A percentile compares a stretch with the other conserved stretches of the same genome.
These are phyloP conservation scores for Ocimum tenuiflorum DNA, from an alignment of 257 asterid genomes.

Conservation along the genomic window DNA sequence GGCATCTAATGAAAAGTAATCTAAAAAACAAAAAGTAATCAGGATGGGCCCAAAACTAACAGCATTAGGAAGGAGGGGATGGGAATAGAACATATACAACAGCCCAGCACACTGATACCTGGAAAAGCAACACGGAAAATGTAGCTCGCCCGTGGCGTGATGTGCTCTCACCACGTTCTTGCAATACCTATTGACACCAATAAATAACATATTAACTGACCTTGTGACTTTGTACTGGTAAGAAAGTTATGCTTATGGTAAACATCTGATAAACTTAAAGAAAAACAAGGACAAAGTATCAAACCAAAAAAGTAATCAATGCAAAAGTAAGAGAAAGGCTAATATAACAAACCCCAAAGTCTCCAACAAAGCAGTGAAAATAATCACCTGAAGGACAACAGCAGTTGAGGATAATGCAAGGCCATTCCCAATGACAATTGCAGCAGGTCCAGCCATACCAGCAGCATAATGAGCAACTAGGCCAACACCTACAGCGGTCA, in stretches of 20 bases:
- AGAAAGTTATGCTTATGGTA: background rate
- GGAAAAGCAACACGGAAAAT: conserved; percentile 92
- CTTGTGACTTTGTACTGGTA: background rate
- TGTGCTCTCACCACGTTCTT: conserved; percentile 99
- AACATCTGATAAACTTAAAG: background rate
- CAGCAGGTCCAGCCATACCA: conserved; percentile 91
- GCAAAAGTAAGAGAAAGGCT: conserved; percentile 4
- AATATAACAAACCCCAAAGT: background rate
- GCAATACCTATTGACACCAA: conserved; percentile 71
- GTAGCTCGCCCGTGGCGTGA: conserved; percentile 99
- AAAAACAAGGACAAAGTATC: background rate
- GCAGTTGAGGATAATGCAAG: conserved; percentile 99
- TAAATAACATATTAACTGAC: conserved; percentile 18
- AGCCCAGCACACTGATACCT: conserved; percentile 43
- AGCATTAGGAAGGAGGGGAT: background rate
- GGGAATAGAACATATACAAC: background rate
- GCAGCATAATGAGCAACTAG: conserved; percentile 66
- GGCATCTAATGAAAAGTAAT: conserved; percentile 11
- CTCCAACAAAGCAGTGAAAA: conserved; percentile 2
- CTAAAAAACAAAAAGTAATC: conserved; percentile 14
- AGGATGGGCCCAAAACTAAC: background rate
- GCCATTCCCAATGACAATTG: conserved; percentile 96
- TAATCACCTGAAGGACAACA: conserved; percentile 91
- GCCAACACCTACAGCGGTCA: conserved; percentile 76
- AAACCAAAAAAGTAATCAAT: background rate